These are phyloP conservation scores for Lactifluus volemus DNA, from an alignment of 768 basidiomycete species.

Conservation along the genomic window DNA sequence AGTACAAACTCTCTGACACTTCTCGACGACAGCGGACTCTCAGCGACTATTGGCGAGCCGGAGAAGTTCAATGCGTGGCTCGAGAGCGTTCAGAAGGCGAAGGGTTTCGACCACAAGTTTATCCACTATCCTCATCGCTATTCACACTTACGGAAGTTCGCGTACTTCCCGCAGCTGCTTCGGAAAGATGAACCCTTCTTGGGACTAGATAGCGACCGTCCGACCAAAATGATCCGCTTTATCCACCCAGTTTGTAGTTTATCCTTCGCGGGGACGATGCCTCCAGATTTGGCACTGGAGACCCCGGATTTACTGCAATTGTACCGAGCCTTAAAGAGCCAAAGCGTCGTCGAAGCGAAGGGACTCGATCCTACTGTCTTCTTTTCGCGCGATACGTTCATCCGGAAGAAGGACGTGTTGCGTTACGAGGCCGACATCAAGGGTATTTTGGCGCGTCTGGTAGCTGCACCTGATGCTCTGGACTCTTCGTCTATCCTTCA, in stretches of 20 bases:
- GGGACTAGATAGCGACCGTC: slow-evolving; percentile 30
- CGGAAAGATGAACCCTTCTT: slow-evolving; percentile 25
- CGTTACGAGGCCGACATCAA: slow-evolving; percentile 50
- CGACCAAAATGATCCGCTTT: slow-evolving; percentile 38
- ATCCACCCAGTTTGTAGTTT: slow-evolving; percentile 57
- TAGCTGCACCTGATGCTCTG: slow-evolving; percentile 31
- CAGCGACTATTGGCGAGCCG: slow-evolving; percentile 61
- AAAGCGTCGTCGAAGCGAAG: slow-evolving; percentile 23
- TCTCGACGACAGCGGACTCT: slow-evolving; percentile 43
- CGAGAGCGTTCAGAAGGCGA: slow-evolving; percentile 46
- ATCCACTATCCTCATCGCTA: slow-evolving; percentile 62
- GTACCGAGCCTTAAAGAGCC: slow-evolving; percentile 35
- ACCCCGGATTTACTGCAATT: slow-evolving; percentile 46
- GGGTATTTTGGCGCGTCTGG: slow-evolving; percentile 30
- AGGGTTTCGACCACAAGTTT: slow-evolving; percentile 50
- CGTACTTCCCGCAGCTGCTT: slow-evolving; percentile 35
- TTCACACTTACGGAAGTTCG: slow-evolving; percentile 64
- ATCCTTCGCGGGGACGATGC: slow-evolving; percentile 45
- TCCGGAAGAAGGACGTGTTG: slow-evolving; percentile 55
- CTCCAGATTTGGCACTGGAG: slow-evolving; percentile 57
- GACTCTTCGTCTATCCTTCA: slow-evolving; percentile 29
- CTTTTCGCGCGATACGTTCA: slow-evolving; percentile 33
- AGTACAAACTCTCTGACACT: not conserved
- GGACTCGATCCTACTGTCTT: slow-evolving; percentile 36
- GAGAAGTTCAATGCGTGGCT: slow-evolving; percentile 62